Conservation (phyloP, 1,284 basidiomycete species). For the Moesziomyces antarcticus region DNA sequence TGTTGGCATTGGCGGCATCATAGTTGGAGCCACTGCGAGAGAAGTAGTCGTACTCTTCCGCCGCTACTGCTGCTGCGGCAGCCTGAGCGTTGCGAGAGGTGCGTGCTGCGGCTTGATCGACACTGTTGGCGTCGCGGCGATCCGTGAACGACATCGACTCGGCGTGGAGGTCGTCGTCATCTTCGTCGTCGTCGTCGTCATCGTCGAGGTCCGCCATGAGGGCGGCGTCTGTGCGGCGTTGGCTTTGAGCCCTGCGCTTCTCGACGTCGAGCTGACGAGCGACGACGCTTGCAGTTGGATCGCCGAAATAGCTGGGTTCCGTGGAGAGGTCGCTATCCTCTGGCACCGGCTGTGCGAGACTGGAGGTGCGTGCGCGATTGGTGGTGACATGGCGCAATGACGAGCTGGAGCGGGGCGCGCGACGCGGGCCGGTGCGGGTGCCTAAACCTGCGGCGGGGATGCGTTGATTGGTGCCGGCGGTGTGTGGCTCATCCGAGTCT, state of each 20-base stretch:
- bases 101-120: slow-evolving; percentile 18
- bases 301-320: slow-evolving; percentile 21
- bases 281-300: slow-evolving; percentile 36
- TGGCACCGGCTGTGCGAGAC: slow-evolving; percentile 45
- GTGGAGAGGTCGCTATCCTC: slow-evolving; percentile 44
- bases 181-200: slow-evolving; percentile 28
- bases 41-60: slow-evolving; percentile 45
- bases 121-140: slow-evolving; percentile 7
- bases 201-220: slow-evolving; percentile 33
- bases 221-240: slow-evolving; percentile 33
- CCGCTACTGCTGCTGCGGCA: slow-evolving; percentile 1
- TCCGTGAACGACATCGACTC: too few relatives aligned
- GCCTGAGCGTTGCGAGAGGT: slow-evolving; percentile 15
- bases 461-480: slow-evolving; percentile 6
- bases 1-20: slow-evolving; percentile 23
- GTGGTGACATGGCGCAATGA: slow-evolving; percentile 56
- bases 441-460: slow-evolving; percentile 55
- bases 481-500: slow-evolving; percentile 1
- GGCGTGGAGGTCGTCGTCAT: not conserved
- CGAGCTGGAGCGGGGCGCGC: slow-evolving; percentile 52
- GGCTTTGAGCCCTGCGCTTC: slow-evolving; percentile 33
- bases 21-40: slow-evolving; percentile 24
- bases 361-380: slow-evolving; percentile 28
- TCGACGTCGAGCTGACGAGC: slow-evolving; percentile 45
- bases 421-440: slow-evolving; percentile 53